Base-by-base conservation (phyloP, 805 yeast species). In the Wickerhamomyces sydowiorum region DNA sequence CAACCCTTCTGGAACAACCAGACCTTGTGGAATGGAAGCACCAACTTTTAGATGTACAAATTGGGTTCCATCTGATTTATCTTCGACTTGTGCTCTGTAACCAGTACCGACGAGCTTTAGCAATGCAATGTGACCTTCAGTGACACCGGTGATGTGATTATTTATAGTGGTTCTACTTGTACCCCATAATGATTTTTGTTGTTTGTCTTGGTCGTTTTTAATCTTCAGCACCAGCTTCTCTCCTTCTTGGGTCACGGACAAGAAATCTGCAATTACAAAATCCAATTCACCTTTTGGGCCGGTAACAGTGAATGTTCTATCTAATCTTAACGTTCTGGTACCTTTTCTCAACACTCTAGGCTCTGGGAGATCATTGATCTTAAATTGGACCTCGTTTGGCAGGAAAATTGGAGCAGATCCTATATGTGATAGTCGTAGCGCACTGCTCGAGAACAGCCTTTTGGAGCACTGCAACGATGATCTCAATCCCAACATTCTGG, bases 61-160 rank as follows among this genome's bases (percentile, higher is more conserved):
- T 44, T 76, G 70, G 31, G 62, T 64, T 9, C 67, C 69, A 22
- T 69, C 66, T 32, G 35, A 23, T 37, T 58, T 60, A 36, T 75
- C 75, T 52, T 86, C 95, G 17, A 91, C 59, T 46, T 77, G 72
- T 3, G 95, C 96, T 65, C 98, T 81, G 75, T 86, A 93, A 61
- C 99, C 99, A 12, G 98, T 91, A 50, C 99, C 99, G 15, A 88
- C 95, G 51, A 93, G 82, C 64, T 80, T 86, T 49, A 93, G 72
- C 42, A 90, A 84, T 21, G 93, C 79, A 47, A 88, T 65, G 61
- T 93, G 98, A 13, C 98, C 98, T 54, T 90, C 98, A 32, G 88
- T 80, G 31, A 89, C 95, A 40, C 99, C 99, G 29, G 76, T 69
- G 23, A 91, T 73, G 51, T 84, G 76, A 65, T 91, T 91, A 54